A percentile compares a stretch with the other conserved stretches of the same genome.
phyloP scores from a whole-genome alignment of 2,329 filamentous ascomycete genomes.

The Aspergillus pseudoviridinutans region DNA sequence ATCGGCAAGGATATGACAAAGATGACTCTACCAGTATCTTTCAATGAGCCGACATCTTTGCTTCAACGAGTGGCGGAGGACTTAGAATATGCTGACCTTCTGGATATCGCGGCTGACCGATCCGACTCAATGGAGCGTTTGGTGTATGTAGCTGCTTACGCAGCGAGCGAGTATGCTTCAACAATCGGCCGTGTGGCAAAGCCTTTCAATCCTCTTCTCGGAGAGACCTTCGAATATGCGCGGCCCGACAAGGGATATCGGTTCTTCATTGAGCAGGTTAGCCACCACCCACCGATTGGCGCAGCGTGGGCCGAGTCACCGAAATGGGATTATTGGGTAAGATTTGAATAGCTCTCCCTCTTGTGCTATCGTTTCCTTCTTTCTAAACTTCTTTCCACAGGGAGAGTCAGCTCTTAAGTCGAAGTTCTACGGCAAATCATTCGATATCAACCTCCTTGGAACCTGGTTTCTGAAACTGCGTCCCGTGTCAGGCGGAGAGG shows the following conservation, averaged over 20 bases:
- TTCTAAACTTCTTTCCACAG: conserved; percentile 33
- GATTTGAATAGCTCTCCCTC: conserved; percentile 15
- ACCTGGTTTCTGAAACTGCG: conserved; percentile 93
- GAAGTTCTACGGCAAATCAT: conserved; percentile 96
- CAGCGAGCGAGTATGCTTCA: conserved; percentile 92
- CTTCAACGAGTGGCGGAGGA: conserved; percentile 94
- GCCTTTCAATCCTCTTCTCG: conserved; percentile 93
- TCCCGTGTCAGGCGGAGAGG: conserved; percentile 69
- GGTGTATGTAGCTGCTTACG: conserved; percentile 92
- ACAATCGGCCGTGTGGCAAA: conserved; percentile 96
- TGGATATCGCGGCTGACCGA: conserved; percentile 83
- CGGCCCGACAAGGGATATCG: conserved; percentile 95
- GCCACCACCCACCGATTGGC: conserved; percentile 91
- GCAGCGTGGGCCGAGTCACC: conserved; percentile 89
- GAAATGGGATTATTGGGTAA: conserved; percentile 85
- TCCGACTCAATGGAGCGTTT: conserved; percentile 85
- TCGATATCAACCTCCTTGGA: conserved; percentile 92
- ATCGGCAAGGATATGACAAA: conserved; percentile 99
- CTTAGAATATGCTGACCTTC: conserved; percentile 93
- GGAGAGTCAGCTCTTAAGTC: conserved; percentile 93
- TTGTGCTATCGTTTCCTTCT: neutral
- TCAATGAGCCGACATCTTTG: conserved; percentile 96
- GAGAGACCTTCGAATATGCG: conserved; percentile 95
- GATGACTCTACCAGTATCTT: conserved; percentile 97
- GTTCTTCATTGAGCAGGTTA: conserved; percentile 98